Evolutionary conservation across 768 basidiomycete genomes (phyloP), one percentile per base, ranked within the genome.

Genomic region (Naganishia vishniacii): DNA sequence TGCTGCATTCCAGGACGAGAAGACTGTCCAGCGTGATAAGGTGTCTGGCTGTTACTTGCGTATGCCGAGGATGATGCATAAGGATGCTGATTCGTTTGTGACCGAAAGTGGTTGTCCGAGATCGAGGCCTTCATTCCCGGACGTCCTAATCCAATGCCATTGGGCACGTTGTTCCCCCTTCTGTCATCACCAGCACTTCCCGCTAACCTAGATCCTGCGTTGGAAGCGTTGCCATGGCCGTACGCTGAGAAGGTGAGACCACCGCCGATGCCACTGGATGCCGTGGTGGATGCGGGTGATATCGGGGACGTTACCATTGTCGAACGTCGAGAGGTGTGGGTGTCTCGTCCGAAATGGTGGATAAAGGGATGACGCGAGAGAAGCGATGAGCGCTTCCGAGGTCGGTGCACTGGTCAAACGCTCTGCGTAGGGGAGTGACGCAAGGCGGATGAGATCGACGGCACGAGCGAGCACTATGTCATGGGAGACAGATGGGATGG

Each of bases 31-130:
- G 29, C 15, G 23, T 40, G 51, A 25, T 28, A n/a, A 6, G 42
- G n/a, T 20, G 9, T 18, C n/a, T 44, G 42, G 5, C 9, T n/a
- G 42, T 44, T 53, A 29, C 26, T 63, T n/a, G 23, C 28, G 42
- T 63, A 63, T 23, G 49, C 40, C 23, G 62, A 31, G 5, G 62
- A 51, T 26, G 26, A 16, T 46, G 62, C 48, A n/a, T 37, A 63
- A 18, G 62, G 49, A 44, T 49, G 51, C 28, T 51, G 51, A 5
- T 26, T 40, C 42, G 18, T 44, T 15, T 63, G 62, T 11, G 49
- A 63, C 12, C 25, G 20, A n/a, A 29, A 20, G 25, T 45, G 37
- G 20, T 63, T 51, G 34, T 44, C 40, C 25, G 62, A 53, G 9
- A 31, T 18, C 4, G 62, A 63, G 3, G 62, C 26, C 34, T 56